phyloP scores from a whole-genome alignment of 2,329 filamentous ascomycete genomes.

The Ploettnerulaceae sp. region DNA sequence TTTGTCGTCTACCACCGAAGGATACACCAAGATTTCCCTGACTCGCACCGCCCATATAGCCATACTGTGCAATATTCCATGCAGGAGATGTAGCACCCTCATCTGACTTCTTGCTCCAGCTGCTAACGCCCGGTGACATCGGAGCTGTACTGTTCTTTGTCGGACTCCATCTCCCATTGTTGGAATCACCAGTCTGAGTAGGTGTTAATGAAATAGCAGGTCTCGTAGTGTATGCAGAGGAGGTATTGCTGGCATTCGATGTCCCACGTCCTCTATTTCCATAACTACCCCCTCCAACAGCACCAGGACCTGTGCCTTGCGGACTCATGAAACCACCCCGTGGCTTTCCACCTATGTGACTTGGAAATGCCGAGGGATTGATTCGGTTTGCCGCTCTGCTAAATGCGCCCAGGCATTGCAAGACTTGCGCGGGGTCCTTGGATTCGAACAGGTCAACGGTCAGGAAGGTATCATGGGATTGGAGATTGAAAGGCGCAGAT shows the following conservation, averaged over 20 bases:
- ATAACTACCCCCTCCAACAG: slow-evolving; percentile 42
- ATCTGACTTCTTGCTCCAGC: slow-evolving; percentile 83
- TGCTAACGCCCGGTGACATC: slow-evolving; percentile 62
- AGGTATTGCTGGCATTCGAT: slow-evolving; percentile 56
- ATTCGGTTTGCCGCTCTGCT: slow-evolving; percentile 76
- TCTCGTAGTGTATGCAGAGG: slow-evolving; percentile 45
- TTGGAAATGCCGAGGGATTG: slow-evolving; percentile 69
- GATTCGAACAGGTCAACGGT: slow-evolving; percentile 94
- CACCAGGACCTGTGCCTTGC: slow-evolving; percentile 54
- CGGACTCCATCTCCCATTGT: slow-evolving; percentile 56
- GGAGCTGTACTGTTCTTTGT: slow-evolving; percentile 53
- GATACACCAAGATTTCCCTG: slow-evolving; percentile 92
- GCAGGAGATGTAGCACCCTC: slow-evolving; percentile 78
- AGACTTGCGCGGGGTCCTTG: slow-evolving; percentile 92
- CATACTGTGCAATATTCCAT: slow-evolving; percentile 98
- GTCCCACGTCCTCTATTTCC: slow-evolving; percentile 43
- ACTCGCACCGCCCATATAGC: slow-evolving; percentile 95
- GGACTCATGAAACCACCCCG: slow-evolving; percentile 58
- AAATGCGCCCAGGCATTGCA: slow-evolving; percentile 89
- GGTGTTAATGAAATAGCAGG: slow-evolving; percentile 36
- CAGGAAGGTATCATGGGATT: slow-evolving; percentile 91
- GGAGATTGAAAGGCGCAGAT: slow-evolving; percentile 75
- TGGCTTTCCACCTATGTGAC: slow-evolving; percentile 67
- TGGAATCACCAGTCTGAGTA: slow-evolving; percentile 34
- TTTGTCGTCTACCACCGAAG: slow-evolving; percentile 88